phyloP scores from a whole-genome alignment of 2,329 filamentous ascomycete genomes.

The Penicillium sclerotigenum region DNA sequence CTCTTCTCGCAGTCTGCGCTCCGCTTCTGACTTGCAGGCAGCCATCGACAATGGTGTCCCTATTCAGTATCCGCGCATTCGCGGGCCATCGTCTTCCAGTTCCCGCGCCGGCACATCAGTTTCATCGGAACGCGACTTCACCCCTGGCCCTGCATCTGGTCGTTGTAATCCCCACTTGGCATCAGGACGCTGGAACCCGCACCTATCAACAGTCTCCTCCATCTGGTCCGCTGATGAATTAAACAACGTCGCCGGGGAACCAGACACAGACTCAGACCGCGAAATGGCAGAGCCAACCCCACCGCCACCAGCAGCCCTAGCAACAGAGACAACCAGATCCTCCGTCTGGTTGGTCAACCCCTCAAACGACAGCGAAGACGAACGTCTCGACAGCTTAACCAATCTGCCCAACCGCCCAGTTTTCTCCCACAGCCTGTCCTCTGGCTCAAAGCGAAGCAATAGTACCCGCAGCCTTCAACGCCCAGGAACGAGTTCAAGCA shows the following conservation, averaged over 20 bases:
- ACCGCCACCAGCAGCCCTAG: conserved; percentile 24
- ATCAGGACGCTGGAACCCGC: conserved; percentile 40
- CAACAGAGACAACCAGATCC: conserved; percentile 26
- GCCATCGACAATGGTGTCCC: conserved; percentile 36
- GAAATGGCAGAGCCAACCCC: conserved; percentile 23
- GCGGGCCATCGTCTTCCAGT: conserved; percentile 38
- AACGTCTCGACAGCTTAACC: conserved; percentile 37
- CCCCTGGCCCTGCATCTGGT: conserved; percentile 34
- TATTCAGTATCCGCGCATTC: conserved; percentile 41
- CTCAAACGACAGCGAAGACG: conserved; percentile 31
- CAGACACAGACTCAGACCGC: conserved; percentile 15
- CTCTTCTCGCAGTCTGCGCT: conserved; percentile 33
- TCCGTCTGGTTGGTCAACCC: conserved; percentile 38
- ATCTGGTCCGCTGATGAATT: conserved; percentile 39
- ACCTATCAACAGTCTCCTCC: conserved; percentile 47
- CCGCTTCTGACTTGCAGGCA: conserved; percentile 38
- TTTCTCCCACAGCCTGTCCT: conserved; percentile 42
- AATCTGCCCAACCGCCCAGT: conserved; percentile 36
- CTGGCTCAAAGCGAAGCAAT: conserved; percentile 39
- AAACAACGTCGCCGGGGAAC: conserved; percentile 26
- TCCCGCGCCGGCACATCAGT: conserved; percentile 41
- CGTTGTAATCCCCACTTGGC: conserved; percentile 26
- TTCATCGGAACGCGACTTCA: conserved; percentile 28
- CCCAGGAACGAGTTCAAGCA: conserved; percentile 46
- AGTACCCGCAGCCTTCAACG: conserved; percentile 37